Conservation (phyloP, 768 basidiomycete genomes). For the Auricularia cornea region DNA sequence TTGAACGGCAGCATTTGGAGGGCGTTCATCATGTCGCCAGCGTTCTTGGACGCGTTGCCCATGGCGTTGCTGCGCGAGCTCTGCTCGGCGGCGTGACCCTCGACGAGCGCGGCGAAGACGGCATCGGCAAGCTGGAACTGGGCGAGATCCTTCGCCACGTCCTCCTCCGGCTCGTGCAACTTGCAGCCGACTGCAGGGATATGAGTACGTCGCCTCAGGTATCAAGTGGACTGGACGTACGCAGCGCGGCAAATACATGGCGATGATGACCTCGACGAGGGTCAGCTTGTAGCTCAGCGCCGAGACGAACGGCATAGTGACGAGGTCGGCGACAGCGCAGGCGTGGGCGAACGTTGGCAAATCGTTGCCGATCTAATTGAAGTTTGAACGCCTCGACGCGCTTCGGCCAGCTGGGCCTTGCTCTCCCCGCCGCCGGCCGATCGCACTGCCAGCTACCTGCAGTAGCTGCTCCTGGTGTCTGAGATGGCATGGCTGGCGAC, state of each 20-base stretch:
- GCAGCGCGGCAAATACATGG: conserved; percentile 71
- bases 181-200: conserved; percentile 67
- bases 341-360: conserved; percentile 97
- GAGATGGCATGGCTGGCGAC: conserved; percentile 30
- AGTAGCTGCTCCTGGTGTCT: conserved; percentile 23
- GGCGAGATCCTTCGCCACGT: conserved; percentile 83
- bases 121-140: conserved; percentile 97
- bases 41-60: conserved; percentile 99
- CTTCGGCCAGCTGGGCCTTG: conserved; percentile 81
- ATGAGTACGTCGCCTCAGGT: not conserved
- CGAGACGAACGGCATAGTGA: conserved; percentile 79
- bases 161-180: conserved; percentile 96
- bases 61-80: conserved; percentile 94
- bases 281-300: conserved; percentile 85
- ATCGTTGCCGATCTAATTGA: conserved; percentile 97
- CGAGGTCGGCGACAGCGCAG: conserved; percentile 85
- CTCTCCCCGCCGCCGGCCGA: conserved; percentile 95
- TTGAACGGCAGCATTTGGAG: conserved; percentile 96
- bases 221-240: conserved; percentile 27
- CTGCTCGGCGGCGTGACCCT: conserved; percentile 93
- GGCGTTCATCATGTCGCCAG: conserved; percentile 79
- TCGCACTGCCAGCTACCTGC: conserved; percentile 52
- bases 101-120: conserved; percentile 87
- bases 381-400: conserved; percentile 57
- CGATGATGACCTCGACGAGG: conserved; percentile 69